Conservation (phyloP, 805 yeast genomes). For the Candida tallmaniae region DNA sequence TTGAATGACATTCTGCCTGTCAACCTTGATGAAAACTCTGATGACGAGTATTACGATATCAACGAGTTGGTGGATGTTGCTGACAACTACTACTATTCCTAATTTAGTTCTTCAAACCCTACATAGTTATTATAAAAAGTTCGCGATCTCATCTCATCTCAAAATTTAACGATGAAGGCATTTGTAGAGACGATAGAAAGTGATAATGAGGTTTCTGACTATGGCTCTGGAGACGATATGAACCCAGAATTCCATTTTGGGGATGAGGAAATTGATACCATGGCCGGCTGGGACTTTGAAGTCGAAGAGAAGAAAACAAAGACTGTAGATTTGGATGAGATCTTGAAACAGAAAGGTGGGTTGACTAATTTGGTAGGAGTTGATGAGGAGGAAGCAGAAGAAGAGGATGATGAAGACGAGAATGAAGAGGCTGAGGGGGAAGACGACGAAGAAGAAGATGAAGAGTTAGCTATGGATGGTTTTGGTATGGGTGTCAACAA, state of each 20-base stretch:
- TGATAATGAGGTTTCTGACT: constrained; percentile 30
- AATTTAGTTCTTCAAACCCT: constrained; percentile 1
- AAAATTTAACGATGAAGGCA: constrained; percentile 4
- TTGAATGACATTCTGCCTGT: constrained; percentile 22
- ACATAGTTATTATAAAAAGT: not conserved
- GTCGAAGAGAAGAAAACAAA: constrained; percentile 36
- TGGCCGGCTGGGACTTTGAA: constrained; percentile 77
- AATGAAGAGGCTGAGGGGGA: constrained; percentile 27
- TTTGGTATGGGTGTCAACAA: constrained; percentile 42
- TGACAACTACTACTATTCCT: constrained; percentile 8
- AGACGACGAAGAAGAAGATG: constrained; percentile 28
- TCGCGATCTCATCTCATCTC: constrained; percentile 3
- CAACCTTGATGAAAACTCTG: constrained; percentile 14
- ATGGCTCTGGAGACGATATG: constrained; percentile 47
- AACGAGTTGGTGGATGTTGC: constrained; percentile 14
- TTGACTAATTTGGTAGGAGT: constrained; percentile 50
- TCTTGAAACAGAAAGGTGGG: constrained; percentile 82
- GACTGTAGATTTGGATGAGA: constrained; percentile 79
- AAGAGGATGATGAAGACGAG: constrained; percentile 22
- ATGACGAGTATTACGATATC: constrained; percentile 16
- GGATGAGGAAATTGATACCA: constrained; percentile 49
- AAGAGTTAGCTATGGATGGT: constrained; percentile 41
- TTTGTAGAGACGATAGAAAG: constrained; percentile 69
- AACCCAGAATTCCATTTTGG: constrained; percentile 74
- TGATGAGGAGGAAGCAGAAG: constrained; percentile 20